Evolutionary conservation across 805 yeast species (phyloP), one percentile per base, ranked within the genome.

Genomic region (Yarrowia phangngaensis): DNA sequence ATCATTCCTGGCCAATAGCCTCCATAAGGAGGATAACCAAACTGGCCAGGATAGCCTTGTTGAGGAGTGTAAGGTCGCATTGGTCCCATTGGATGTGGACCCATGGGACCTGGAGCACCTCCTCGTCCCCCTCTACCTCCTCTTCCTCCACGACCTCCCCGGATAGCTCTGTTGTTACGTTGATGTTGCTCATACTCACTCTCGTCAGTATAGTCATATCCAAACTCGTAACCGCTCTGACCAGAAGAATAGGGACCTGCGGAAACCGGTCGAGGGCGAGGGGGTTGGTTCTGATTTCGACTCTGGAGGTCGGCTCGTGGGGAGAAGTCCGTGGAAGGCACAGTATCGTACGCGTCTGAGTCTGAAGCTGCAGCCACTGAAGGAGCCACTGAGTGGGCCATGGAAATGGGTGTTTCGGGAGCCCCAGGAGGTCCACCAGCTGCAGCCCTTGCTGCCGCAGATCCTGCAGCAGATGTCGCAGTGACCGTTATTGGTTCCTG

Each of bases 361-460:
- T 41, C 48, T 22, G 48, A 41, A 13, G 27, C 47, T 3, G 47
- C 27, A 4, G 29, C 32, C 2, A 38, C 45, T 5, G 45, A 38
- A 27, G 31, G 45, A 26, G 45, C 45, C 13, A 19, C 32, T 3
- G 32, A 19, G 32, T 38, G 45, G 6, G 45, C 45, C 45, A 38
- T 38, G 1, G 45, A 38, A 14, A 38, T 27, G 11, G 45, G 45
- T 4, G 45, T 38, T 19, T 38, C 45, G 2, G 45, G 45, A 2
- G 45, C 45, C 3, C 45, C 45, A 6, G 45, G 45, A 9, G 24
- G 45, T 1, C 19, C 45, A 3, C 45, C 45, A 13, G 45, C 32
- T 15, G 45, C 45, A n/a, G 45, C 45, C 11, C 45, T n/a, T 8
- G 45, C 45, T 3, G 45, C 45, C 3, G 45, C 45, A 9, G 45